phyloP scores from a whole-genome alignment of 768 basidiomycete genomes.

The Vararia minispora region DNA sequence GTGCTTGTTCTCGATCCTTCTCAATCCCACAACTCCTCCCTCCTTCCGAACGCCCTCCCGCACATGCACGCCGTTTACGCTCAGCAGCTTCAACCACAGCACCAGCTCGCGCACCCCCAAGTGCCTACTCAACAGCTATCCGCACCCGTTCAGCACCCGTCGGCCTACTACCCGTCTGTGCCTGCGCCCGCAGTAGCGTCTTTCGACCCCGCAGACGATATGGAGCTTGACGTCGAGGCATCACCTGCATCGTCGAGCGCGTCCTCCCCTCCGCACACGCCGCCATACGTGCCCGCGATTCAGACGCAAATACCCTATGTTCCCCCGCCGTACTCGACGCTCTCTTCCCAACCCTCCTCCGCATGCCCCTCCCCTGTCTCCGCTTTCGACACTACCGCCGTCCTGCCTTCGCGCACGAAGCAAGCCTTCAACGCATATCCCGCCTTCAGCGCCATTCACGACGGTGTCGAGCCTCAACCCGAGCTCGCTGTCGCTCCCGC shows the following conservation, averaged over 20 bases:
- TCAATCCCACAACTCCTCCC: conserved; percentile 8
- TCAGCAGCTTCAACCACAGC: conserved; percentile 17
- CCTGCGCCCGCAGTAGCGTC: conserved; percentile 24
- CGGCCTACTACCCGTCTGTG: too few species aligned
- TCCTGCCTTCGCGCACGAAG: conserved; percentile 36
- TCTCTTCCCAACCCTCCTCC: conserved; percentile 21
- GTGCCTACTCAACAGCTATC: conserved; percentile 13
- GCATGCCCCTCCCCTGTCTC: conserved; percentile 26
- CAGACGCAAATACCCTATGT: too few species aligned
- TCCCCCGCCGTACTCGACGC: conserved; percentile 22
- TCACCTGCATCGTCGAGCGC: conserved; percentile 24
- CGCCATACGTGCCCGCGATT: too few species aligned
- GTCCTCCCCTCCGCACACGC: conserved; percentile 33
- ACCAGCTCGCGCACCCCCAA: conserved; percentile 14
- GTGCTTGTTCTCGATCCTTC: conserved; percentile 57
- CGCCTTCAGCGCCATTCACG: conserved; percentile 54
- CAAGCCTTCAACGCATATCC: conserved; percentile 60
- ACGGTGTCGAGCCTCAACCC: too few species aligned
- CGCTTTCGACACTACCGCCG: conserved; percentile 42
- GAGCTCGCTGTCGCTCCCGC: too few species aligned
- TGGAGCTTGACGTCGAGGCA: conserved; percentile 62
- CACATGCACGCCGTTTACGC: conserved; percentile 1
- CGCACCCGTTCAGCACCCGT: conserved; percentile 14
- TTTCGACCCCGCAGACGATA: conserved; percentile 72
- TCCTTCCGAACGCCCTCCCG: conserved; percentile 7